Evolutionary conservation across 1,284 basidiomycete species (phyloP), one percentile per base, ranked within the genome.

Genomic region (Laetiporus sulphureus): DNA sequence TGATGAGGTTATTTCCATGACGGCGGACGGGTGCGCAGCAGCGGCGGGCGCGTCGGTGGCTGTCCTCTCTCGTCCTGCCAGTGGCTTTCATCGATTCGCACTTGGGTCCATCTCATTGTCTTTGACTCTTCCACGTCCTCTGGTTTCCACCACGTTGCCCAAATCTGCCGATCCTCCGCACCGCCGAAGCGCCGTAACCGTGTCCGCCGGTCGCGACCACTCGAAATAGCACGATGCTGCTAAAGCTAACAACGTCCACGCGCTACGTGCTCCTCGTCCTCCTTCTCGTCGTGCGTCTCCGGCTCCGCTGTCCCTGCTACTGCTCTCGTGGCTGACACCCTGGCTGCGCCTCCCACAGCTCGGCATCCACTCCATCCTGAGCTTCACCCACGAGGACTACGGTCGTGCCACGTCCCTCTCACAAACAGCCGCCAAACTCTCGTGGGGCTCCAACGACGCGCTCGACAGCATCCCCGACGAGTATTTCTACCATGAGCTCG

Each of bases 351-450:
- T n/a, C n/a, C 30, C 16, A 5, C 32, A 66, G 63, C 49, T 64
- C 42, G 57, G 54, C 27, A 42, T 67, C 16, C 63, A 67, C 46
- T 61, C 58, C 19, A 58, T 66, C 40, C 58, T 67, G 34, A 56
- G 49, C 44, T 49, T 65, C 53, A 62, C 64, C 8, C 62, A 65
- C 43, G 58, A 62, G 49, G 59, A 58, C 29, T 66, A 66, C 43
- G 59, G 56, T 47, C 54, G 55, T 27, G 62, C 57, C 4, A 66
- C 64, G 18, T 64, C 64, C 6, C 37, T 66, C 34, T 54, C 53
- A 20, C 45, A 46, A 39, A 41, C 60, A 38, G 43, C 54, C 10
- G 36, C 45, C 16, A 47, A 55, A 35, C 42, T 58, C 22, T 23
- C 52, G 4, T 55, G 55, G 53, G n/a, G n/a, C n/a, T 35, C 29